Evolutionary conservation across 805 yeast species (phyloP), one percentile per base, ranked within the genome.

Genomic region (Torulaspora microellipsoides): DNA sequence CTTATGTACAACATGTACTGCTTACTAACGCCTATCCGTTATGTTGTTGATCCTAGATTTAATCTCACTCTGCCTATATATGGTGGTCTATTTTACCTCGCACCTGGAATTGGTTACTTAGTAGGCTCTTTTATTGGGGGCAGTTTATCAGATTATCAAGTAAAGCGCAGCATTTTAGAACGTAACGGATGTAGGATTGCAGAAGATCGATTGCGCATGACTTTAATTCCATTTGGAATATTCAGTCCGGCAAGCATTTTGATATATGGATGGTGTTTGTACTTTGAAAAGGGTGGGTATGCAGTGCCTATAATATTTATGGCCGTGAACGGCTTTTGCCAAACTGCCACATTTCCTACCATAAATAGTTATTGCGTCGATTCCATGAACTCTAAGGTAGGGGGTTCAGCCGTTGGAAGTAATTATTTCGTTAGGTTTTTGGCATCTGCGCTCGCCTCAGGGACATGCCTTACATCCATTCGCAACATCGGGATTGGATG

Each of bases 321-420:
- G 70, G 76, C 76, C 47, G 20, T 70, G 15, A 64, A 67, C 36
- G 83, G 79, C 0, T 43, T 75, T 36, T 75, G 74, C 0, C 83
- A 78, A 54, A 75, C 81, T 0, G 60, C 71, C 20, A 57, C 70
- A 8, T 78, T 76, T 52, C 80, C 83, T 1, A 68, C 75, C 13
- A 54, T 75, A 31, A 78, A 78, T 51, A 71, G 82, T 2, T 78
- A 78, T 53, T 76, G 81, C 60, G 76, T 77, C 20, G 84, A 78
- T 51, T 71, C 77, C 4, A 67, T 76, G 71, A 81, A 81, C 1
- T 67, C 73, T 27, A 54, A 43, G 32, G 27, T 78, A 34, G 69
- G 68, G 28, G 79, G 81, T 15, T 82, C 73, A 53, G 81, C 78
- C 1, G 72, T 78, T 33, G 80, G 75, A 0, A 70, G 77, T 8